These are phyloP conservation scores for Phaeosphaeriaceae sp. DNA, from an alignment of 2,329 filamentous ascomycete species.

Conservation along the genomic window DNA sequence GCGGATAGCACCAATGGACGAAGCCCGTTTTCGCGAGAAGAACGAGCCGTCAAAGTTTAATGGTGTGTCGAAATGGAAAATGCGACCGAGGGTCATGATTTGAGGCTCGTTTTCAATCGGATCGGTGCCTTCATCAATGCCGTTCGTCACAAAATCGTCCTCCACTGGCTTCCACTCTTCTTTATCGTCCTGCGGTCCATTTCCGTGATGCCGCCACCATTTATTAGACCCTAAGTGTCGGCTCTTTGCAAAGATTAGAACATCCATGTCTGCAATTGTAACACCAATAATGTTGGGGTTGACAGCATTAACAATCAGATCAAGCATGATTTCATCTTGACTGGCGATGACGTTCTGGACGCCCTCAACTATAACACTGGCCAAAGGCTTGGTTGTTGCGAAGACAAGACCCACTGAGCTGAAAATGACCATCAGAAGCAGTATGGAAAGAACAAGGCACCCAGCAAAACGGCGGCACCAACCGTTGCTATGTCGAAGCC, in stretches of 20 bases:
- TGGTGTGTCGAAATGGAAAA: conserved; percentile 85
- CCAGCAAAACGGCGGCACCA: conserved; percentile 80
- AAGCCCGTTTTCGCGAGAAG: conserved; percentile 73
- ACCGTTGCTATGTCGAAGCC: conserved; percentile 59
- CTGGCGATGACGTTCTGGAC: conserved; percentile 92
- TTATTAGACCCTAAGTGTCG: conserved; percentile 75
- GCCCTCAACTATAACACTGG: conserved; percentile 76
- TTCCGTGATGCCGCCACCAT: conserved; percentile 50
- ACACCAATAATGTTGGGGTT: conserved; percentile 95
- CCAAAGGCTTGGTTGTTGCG: conserved; percentile 86
- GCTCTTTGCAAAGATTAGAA: conserved; percentile 94
- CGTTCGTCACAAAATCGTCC: conserved; percentile 15
- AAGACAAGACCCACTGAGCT: conserved; percentile 88
- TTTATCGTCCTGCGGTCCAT: conserved; percentile 24
- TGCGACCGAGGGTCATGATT: conserved; percentile 90
- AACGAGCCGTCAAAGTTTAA: conserved; percentile 90
- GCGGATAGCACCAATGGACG: conserved; percentile 82
- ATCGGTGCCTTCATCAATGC: conserved; percentile 63
- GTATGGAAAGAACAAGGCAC: conserved; percentile 81
- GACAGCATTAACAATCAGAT: conserved; percentile 83
- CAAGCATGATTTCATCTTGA: conserved; percentile 93
- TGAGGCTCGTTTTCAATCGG: conserved; percentile 70
- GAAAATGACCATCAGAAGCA: conserved; percentile 82
- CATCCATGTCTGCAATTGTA: conserved; percentile 81
- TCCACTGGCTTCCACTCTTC: conserved; percentile 38